Base-by-base conservation (phyloP, 805 yeast genomes). In the Saturnispora kantuleensis region DNA sequence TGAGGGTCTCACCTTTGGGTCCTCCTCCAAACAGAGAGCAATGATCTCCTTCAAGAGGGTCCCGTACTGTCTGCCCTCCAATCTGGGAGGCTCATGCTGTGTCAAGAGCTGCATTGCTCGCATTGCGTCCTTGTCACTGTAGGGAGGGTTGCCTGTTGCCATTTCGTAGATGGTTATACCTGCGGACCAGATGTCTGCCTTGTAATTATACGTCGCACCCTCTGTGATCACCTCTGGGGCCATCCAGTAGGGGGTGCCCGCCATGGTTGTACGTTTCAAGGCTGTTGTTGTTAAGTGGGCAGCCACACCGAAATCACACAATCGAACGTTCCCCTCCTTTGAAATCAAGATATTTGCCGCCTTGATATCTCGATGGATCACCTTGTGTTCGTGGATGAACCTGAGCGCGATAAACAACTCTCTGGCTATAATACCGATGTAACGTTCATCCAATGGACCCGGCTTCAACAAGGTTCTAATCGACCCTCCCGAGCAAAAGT, bases 271-370 rank as follows among this genome's bases (percentile, higher is more conserved):
- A 54, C 98, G 71, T 59, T 88, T 86, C 38, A 81, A 61, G 15
- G 79, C 77, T 33, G 81, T 74, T 32, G 89, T 73, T 2, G 94
- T 77, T 37, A 89, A 68, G 59, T 87, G 90, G 1, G 97, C 97
- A 1, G 99, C 98, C 17, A 94, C 98, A 30, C 99, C 99, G 65
- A 93, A 93, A 63, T 93, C 99, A 70, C 97, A 90, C 38, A 93
- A 72, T 57, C 85, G 86, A 4, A 94, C 95, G 42, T 74, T 76
- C 5, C 98, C 99, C 39, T 85, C 94, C 52, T 84, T 85, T 30
- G 58, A 54, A 42, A 93, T 83, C 49, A 93, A 71, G 10, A 93
- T 86, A 60, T 93, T 93, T 0, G 98, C 99, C 1, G 97, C 96
- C 63, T 93, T 93, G 55, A 93, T 77, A 63, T 93, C 99, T 53